Percentiles rank a stretch among this genome's conserved stretches.
These are phyloP conservation scores for Suhomyces panamericanus DNA, from an alignment of 1,139 yeast genomes.

Conservation along the genomic window DNA sequence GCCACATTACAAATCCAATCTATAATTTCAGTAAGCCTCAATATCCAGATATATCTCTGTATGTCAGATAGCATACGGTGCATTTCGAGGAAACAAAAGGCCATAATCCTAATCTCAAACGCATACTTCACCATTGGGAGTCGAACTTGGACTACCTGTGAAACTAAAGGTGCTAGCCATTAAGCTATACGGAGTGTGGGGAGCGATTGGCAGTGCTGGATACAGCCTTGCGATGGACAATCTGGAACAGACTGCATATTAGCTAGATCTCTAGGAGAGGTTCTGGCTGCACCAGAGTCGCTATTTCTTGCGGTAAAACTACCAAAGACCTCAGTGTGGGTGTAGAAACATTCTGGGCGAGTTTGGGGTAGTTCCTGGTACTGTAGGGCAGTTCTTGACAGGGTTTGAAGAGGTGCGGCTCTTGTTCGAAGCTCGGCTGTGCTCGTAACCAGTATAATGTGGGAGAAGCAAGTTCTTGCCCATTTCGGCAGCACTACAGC, in stretches of 20 bases:
- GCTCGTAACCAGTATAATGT: background rate
- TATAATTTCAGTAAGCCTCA: too few species aligned
- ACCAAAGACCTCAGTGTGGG: too few species aligned
- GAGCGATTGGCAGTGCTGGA: background rate
- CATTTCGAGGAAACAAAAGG: background rate
- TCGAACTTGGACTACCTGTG: conserved; percentile 61
- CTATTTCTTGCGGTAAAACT: too few species aligned
- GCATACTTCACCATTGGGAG: too few species aligned
- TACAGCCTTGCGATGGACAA: background rate
- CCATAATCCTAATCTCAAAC: too few species aligned
- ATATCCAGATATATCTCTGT: too few species aligned
- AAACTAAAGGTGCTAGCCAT: conserved; percentile 84
- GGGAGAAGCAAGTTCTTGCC: background rate
- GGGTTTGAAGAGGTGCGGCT: background rate
- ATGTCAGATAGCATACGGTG: too few species aligned
- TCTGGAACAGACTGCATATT: too few species aligned
- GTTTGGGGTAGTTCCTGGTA: too few species aligned
- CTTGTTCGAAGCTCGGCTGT: background rate
- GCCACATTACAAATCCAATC: too few species aligned
- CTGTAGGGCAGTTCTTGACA: background rate
- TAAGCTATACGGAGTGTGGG: conserved; percentile 63
- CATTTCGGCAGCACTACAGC: background rate
- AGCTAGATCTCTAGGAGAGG: too few species aligned
- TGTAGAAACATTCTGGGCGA: too few species aligned
- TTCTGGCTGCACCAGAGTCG: background rate